A percentile compares a stretch with the other conserved stretches of the same genome.
These are phyloP conservation scores for Lodderomyces metapsilosis DNA, from an alignment of 1,139 yeast genomes.

Conservation along the genomic window DNA sequence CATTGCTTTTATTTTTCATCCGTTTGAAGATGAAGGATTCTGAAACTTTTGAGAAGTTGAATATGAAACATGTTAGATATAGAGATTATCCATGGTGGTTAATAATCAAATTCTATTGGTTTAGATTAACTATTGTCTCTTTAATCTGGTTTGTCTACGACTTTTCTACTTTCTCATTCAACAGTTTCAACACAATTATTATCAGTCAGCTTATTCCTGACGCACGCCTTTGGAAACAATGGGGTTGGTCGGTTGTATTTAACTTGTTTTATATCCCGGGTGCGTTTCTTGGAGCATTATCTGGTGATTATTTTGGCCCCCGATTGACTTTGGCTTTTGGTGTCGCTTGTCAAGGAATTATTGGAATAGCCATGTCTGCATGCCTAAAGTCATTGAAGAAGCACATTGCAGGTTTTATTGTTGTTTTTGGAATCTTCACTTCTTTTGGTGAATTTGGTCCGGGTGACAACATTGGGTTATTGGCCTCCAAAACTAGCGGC, in stretches of 20 bases:
- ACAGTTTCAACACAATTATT: constrained; percentile 74
- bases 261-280: constrained; percentile 90
- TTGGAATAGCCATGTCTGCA: constrained; percentile 88
- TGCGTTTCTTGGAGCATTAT: constrained; percentile 74
- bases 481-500: constrained; percentile 84
- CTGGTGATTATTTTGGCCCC: constrained; percentile 85
- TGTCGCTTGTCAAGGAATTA: constrained; percentile 65
- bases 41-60: constrained; percentile 64
- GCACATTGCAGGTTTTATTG: constrained; percentile 74
- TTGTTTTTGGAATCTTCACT: constrained; percentile 81
- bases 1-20: constrained; percentile 69
- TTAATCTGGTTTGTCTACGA: constrained; percentile 89
- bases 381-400: constrained; percentile 52
- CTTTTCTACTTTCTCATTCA: constrained; percentile 82
- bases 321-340: constrained; percentile 73
- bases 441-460: constrained; percentile 92
- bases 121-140: constrained; percentile 67
- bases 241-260: constrained; percentile 91
- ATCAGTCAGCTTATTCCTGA: constrained; percentile 55
- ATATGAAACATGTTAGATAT: constrained; percentile 56
- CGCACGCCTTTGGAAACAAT: constrained; percentile 55
- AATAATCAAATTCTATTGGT: constrained; percentile 79
- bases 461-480: constrained; percentile 85
- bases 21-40: constrained; percentile 76
- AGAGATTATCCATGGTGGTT: constrained; percentile 60